Conservation (phyloP, 2,329 filamentous ascomycete species). For the Furcasterigmium furcatum region DNA sequence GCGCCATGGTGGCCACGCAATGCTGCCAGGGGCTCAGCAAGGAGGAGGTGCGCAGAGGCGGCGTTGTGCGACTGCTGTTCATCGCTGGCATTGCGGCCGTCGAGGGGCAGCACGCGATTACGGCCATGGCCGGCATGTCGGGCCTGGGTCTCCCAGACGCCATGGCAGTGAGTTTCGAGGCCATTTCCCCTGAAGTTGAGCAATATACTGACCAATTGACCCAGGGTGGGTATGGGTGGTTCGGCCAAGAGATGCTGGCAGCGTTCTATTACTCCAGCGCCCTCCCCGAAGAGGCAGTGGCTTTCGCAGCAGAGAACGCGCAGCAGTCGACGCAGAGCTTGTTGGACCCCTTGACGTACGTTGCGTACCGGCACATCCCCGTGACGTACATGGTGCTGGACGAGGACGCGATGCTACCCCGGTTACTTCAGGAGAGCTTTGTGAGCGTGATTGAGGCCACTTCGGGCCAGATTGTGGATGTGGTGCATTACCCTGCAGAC, state of each 20-base stretch:
- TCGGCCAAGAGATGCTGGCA: constrained; percentile 1
- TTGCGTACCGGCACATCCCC: neutral
- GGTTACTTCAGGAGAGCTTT: constrained; percentile 1
- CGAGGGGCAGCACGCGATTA: constrained; percentile 1
- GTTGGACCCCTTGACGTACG: neutral
- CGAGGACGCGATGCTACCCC: neutral
- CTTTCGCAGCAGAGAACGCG: neutral
- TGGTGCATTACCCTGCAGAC: constrained; percentile 1
- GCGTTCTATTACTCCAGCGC: neutral
- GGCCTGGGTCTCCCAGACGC: neutral
- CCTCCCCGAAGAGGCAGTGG: neutral
- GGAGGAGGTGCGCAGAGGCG: neutral
- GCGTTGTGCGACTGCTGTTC: constrained; percentile 5
- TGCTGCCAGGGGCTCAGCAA: neutral
- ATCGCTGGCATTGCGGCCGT: constrained; percentile 4
- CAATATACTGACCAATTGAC: neutral
- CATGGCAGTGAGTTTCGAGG: neutral
- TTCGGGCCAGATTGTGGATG: constrained; percentile 4
- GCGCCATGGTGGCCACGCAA: neutral
- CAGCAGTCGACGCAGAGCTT: neutral
- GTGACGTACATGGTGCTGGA: neutral
- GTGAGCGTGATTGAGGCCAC: constrained; percentile 2
- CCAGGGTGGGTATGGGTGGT: constrained; percentile 2
- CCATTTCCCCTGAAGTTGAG: neutral
- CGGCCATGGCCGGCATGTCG: neutral